Base-by-base conservation (phyloP, 371 early-diverging fungal genomes). In the Mucor irregularis region DNA sequence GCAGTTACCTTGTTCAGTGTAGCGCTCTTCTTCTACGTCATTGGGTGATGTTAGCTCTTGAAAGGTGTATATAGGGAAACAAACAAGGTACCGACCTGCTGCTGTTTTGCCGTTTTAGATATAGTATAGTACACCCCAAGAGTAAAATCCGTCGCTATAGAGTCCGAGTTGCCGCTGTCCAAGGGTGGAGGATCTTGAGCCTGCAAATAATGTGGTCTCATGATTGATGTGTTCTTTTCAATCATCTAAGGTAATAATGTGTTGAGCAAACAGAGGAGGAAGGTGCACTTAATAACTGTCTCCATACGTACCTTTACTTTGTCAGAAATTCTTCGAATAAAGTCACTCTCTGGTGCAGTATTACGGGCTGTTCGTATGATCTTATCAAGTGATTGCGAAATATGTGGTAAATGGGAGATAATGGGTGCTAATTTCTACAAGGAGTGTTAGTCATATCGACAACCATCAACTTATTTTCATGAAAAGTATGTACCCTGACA, bases 341-440 rank as follows among this genome's bases (percentile, higher is more conserved):
- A 59, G 1, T 29, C 53, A 10, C 6, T 26, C 17, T 22, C 13
- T 19, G 1, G 26, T 2, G 10, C 10, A 16, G 28, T 38, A 24
- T 42, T 22, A 40, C 39, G 37, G 8, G 59, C 45, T 6, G 59
- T 40, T 6, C 17, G 30, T 16, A 31, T 31, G 4, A 52, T 47
- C 26, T 59, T 52, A 24, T 53, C 40, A 19, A 60, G 24, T 25
- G 61, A 53, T 16, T 53, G 53, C 0, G 61, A 34, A 17, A 60
- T 60, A 28, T 33, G 34, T 1, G 61, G 61, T 35, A 60, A 35
- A 43, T 53, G 49, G 1, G 61, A 17, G 17, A 49, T 26, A 7
- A 19, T 49, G 39, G 26, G 42, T 0, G 48, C 19, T 22, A 53
- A 0, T 28, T 29, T 53, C 61, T 56, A 5, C 17, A 14, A n/a